Evolutionary conservation across 2,329 filamentous ascomycete species (phyloP), one percentile per base, ranked within the genome.

Genomic region (Paecilomyces sp.): DNA sequence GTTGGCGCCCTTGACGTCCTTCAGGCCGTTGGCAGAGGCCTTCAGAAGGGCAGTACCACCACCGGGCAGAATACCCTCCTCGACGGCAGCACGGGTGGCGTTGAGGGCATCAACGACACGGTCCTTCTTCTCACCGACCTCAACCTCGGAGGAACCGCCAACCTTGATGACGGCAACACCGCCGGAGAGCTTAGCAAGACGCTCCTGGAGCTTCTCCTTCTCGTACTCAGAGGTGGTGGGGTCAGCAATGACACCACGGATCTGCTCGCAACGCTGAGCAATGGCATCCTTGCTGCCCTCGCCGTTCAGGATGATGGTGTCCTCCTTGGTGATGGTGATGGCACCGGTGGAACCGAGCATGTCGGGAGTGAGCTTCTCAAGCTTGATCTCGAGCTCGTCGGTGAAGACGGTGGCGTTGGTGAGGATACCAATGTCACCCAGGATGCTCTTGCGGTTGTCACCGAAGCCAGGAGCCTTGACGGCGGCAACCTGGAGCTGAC

Each of bases 201-300:
- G 94, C 85, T 99, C 94, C 83, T 97, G 94, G 66, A 99, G 91
- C 88, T 99, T 99, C 89, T 99, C 94, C 87, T 97, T 97, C 87
- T 99, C 94, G 82, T 99, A 99, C 74, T 99, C 94, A 55, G 92
- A 97, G 65, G 94, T 99, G 70, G 85, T 88, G 66, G 93, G 89
- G 82, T 99, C 94, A 64, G 83, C 85, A 83, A 97, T 96, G 79
- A 97, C 92, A 68, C 93, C 92, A 69, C 94, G 92, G 80, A 99
- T 99, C 84, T 99, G 94, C 82, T 99, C 94, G 81, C 94, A 97
- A 76, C 94, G 90, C 84, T 97, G 92, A 66, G 90, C 80, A 72
- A 99, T 95, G 67, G 85, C 78, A 74, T 99, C 94, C 85, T 97
- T 97, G 88, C 82, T 89, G 65, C 94, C 94, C 73, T 96, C 92